Conservation (phyloP, 1,284 basidiomycete genomes). For the Nidula niveotomentosa region DNA sequence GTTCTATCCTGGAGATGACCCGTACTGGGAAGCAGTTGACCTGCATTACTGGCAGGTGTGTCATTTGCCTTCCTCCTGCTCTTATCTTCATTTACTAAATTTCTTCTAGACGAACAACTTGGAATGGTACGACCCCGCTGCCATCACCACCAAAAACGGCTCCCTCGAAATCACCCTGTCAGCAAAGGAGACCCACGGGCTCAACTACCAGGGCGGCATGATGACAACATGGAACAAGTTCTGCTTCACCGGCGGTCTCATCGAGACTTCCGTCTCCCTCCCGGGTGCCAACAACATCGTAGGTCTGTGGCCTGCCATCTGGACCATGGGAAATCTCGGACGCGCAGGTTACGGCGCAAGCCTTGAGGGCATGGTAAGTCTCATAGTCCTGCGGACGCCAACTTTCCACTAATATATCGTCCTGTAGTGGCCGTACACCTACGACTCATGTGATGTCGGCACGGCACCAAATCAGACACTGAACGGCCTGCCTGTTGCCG, state of each 20-base stretch:
- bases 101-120: conserved; percentile 43
- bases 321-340: conserved; percentile 71
- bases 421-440: conserved; percentile 73
- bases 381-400: background rate
- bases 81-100: background rate
- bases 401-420: background rate
- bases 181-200: conserved; percentile 63
- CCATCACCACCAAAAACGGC: conserved; percentile 79
- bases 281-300: conserved; percentile 69
- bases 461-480: conserved; percentile 62
- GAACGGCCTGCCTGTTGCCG: conserved; percentile 37
- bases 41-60: conserved; percentile 52
- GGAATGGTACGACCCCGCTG: conserved; percentile 75
- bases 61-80: background rate
- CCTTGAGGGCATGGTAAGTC: conserved; percentile 45
- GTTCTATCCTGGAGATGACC: conserved; percentile 76
- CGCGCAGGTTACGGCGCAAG: conserved; percentile 50
- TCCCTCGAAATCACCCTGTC: conserved; percentile 79
- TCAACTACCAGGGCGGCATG: conserved; percentile 76
- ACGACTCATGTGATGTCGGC: conserved; percentile 75
- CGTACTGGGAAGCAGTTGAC: conserved; percentile 76
- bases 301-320: conserved; percentile 73
- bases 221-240: conserved; percentile 88
- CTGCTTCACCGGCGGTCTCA: conserved; percentile 88
- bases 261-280: conserved; percentile 74